Percentiles rank a stretch among this genome's conserved stretches.
Conservation (phyloP, 441 rosid species). For the Adansonia grandidieri region DNA sequence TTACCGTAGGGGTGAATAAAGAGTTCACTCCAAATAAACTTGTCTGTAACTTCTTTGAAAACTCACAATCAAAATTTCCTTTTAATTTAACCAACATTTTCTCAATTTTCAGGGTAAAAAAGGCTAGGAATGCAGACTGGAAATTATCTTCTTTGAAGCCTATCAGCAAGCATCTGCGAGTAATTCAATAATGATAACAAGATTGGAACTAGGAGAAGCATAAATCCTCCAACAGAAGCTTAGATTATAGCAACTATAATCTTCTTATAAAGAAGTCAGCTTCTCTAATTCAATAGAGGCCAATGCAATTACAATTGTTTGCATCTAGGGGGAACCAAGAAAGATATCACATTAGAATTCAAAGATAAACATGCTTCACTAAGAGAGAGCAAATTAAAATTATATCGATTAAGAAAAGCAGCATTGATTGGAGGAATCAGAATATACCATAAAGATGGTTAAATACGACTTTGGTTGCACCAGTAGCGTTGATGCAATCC, state of each 20-base stretch:
- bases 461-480: constrained; percentile 79
- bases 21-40: background rate
- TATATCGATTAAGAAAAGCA: background rate
- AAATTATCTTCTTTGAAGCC: background rate
- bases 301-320: background rate
- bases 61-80: too few relatives aligned
- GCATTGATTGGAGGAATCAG: constrained; percentile 8
- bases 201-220: background rate
- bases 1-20: background rate
- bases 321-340: background rate
- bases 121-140: background rate
- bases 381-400: constrained; percentile 4
- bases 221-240: background rate
- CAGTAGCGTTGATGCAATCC: constrained; percentile 60
- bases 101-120: too few relatives aligned
- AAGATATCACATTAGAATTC: background rate
- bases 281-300: background rate
- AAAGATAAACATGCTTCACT: background rate
- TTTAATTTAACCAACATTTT: background rate
- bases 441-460: constrained; percentile 88
- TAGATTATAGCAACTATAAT: background rate
- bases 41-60: background rate
- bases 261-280: background rate
- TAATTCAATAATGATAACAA: background rate
- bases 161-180: background rate